phyloP scores from a whole-genome alignment of 1,284 basidiomycete species.

The Violaceomyces palustris region DNA sequence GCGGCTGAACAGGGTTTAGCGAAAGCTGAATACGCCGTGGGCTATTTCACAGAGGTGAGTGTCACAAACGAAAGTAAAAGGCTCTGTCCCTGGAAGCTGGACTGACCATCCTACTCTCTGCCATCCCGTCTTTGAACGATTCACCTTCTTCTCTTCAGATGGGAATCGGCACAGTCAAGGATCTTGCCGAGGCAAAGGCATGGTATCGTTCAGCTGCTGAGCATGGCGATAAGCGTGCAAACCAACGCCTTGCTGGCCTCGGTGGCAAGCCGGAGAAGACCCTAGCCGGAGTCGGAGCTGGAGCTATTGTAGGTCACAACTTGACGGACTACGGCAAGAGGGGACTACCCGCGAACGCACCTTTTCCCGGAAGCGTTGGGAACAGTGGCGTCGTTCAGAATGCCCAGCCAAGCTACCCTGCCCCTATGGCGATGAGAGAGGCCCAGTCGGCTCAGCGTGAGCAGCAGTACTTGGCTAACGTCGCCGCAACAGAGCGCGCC shows the following conservation, averaged over 20 bases:
- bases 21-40: constrained; percentile 72
- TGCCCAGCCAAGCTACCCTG: constrained; percentile 36
- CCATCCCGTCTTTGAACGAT: too few species aligned
- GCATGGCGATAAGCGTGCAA: constrained; percentile 88
- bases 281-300: constrained; percentile 13
- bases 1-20: constrained; percentile 51
- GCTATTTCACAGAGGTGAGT: constrained; percentile 97
- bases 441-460: constrained; percentile 43
- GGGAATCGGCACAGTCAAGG: constrained; percentile 55
- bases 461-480: constrained; percentile 34
- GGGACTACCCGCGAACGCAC: constrained; percentile 46
- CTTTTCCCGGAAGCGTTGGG: constrained; percentile 40
- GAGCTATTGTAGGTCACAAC: constrained; percentile 2
- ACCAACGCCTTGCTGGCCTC: constrained; percentile 64
- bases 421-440: constrained; percentile 47
- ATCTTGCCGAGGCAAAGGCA: constrained; percentile 59
- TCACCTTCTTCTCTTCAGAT: constrained; percentile 24
- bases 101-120: too few species aligned
- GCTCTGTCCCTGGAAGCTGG: too few species aligned
- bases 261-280: constrained; percentile 21
- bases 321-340: constrained; percentile 26
- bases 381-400: constrained; percentile 25
- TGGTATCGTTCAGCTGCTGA: constrained; percentile 90
- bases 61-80: too few species aligned
- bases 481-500: constrained; percentile 31